phyloP scores from a whole-genome alignment of 2,329 filamentous ascomycete genomes.

The Ceratocystis cacaofunesta region DNA sequence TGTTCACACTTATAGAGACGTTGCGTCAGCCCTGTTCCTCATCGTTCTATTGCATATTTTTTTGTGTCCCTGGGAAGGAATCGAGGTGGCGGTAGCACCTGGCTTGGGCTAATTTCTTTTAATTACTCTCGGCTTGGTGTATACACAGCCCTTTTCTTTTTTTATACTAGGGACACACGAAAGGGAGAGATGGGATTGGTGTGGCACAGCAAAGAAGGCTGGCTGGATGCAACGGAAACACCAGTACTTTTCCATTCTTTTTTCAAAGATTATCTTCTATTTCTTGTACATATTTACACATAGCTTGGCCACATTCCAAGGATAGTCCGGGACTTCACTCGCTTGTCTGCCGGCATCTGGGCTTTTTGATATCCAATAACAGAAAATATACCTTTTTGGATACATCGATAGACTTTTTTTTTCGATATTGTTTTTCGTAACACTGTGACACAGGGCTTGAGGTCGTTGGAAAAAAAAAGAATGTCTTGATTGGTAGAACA shows the following conservation, averaged over 20 bases:
- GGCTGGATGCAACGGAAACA: not conserved
- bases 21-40: not conserved
- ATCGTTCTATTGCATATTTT: not conserved
- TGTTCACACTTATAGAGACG: constrained; percentile 5
- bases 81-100: not conserved
- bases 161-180: not conserved
- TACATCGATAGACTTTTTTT: not conserved
- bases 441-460: no score
- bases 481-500: no score
- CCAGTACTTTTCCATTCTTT: not conserved
- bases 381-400: constrained; percentile 1
- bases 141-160: not conserved
- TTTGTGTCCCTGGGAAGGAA: not conserved
- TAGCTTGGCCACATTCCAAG: not conserved
- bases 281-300: not conserved
- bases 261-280: not conserved
- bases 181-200: not conserved
- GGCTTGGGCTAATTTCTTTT: not conserved
- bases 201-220: not conserved
- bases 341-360: not conserved
- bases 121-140: not conserved
- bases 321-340: constrained; percentile 1
- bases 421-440: not conserved
- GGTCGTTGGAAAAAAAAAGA: no score
- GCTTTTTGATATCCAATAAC: constrained; percentile 6